Conservation (phyloP, 495 filamentous ascomycete genomes). For the Aspergillus avenaceus region DNA sequence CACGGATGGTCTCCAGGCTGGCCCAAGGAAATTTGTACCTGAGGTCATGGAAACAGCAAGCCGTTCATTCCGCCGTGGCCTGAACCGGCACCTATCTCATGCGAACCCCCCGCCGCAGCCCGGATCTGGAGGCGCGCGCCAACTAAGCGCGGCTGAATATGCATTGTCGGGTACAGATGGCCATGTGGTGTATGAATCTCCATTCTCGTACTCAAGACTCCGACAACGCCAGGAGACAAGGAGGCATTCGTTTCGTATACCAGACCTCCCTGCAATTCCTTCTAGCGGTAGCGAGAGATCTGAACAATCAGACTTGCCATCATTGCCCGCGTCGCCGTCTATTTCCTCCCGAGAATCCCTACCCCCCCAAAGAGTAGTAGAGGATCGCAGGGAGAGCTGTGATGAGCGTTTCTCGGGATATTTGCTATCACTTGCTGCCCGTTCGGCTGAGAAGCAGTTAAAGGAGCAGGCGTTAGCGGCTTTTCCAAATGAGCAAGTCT, state of each 20-base stretch:
- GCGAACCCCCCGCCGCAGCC: conserved; percentile 21
- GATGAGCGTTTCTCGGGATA: conserved; percentile 71
- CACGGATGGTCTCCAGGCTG: neutral
- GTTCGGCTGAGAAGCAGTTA: conserved; percentile 69
- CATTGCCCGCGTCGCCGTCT: conserved; percentile 47
- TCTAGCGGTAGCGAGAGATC: conserved; percentile 56
- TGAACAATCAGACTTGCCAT: conserved; percentile 41
- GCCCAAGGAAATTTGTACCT: conserved; percentile 49
- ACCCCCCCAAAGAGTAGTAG: conserved; percentile 34
- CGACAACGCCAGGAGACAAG: conserved; percentile 35
- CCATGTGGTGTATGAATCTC: conserved; percentile 31
- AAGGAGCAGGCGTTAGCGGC: conserved; percentile 66
- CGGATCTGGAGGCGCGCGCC: conserved; percentile 5
- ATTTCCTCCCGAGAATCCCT: conserved; percentile 30
- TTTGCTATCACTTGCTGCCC: conserved; percentile 69
- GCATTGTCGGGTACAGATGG: neutral
- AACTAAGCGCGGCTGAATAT: neutral
- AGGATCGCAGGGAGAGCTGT: conserved; percentile 52
- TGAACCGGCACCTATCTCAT: conserved; percentile 19
- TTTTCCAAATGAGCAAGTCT: conserved; percentile 61
- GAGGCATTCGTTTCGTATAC: conserved; percentile 53
- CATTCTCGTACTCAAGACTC: conserved; percentile 44
- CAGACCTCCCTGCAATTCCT: conserved; percentile 47
- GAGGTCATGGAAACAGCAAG: conserved; percentile 55
- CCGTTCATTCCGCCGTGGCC: conserved; percentile 42